Percentiles rank a stretch among this genome's conserved stretches.
phyloP scores from a whole-genome alignment of 73 alveolate genomes.

The Paramecium caudatum region DNA sequence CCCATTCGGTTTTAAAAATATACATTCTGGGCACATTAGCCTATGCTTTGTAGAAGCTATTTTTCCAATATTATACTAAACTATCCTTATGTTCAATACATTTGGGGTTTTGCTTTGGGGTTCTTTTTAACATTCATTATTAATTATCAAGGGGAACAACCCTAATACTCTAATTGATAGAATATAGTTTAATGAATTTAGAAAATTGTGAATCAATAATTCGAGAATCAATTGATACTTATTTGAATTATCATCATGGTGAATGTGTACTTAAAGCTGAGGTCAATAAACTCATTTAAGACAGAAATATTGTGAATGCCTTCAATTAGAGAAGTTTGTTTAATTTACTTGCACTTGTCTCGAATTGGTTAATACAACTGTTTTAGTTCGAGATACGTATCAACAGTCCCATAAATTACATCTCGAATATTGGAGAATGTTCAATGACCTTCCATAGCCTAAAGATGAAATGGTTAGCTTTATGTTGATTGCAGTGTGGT shows the following conservation, averaged over 20 bases:
- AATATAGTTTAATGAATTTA: too few relatives aligned
- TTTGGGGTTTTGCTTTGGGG: too few relatives aligned
- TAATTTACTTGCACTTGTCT: conserved; percentile 28
- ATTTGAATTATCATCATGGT: background rate
- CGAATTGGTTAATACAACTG: conserved; percentile 1
- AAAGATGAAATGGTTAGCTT: conserved; percentile 65
- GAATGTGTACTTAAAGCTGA: conserved; percentile 41
- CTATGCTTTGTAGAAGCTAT: too few relatives aligned
- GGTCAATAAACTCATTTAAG: conserved; percentile 45
- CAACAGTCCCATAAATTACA: background rate
- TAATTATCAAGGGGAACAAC: too few relatives aligned
- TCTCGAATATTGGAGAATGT: conserved; percentile 48
- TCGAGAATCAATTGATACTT: background rate
- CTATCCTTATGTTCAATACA: too few relatives aligned
- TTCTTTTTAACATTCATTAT: too few relatives aligned
- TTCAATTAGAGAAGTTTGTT: conserved; percentile 25
- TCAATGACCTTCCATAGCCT: conserved; percentile 47
- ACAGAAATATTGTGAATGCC: conserved; percentile 42
- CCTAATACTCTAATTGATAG: too few relatives aligned
- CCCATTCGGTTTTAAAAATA: too few relatives aligned
- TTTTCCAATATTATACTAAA: too few relatives aligned
- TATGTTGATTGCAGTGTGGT: conserved; percentile 29
- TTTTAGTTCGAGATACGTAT: background rate
- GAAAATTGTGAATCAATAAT: conserved; percentile 1
- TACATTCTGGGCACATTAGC: too few relatives aligned